These are phyloP conservation scores for Globisporangium middletonii DNA, from an alignment of 352 stramenopile species.

Conservation along the genomic window DNA sequence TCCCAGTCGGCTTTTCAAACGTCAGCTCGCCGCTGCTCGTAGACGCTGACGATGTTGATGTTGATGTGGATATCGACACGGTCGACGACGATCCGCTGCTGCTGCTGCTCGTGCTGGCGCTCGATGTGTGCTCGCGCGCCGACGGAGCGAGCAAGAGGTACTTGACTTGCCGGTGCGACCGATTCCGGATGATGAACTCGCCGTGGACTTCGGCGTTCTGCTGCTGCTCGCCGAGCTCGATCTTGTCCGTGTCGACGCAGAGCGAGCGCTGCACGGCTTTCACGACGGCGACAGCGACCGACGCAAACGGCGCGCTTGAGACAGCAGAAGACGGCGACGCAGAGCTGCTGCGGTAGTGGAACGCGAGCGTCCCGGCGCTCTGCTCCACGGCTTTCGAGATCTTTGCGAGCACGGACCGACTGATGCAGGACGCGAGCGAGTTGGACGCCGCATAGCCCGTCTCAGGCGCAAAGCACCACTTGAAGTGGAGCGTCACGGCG, in stretches of 20 bases:
- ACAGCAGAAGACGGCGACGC: conserved; percentile 8
- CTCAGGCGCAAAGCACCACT: conserved; percentile 60
- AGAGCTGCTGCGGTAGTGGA: conserved; percentile 18
- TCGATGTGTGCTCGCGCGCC: conserved; percentile 23
- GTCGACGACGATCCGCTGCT: conserved; percentile 11
- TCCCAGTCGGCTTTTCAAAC: conserved; percentile 72
- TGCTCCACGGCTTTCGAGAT: conserved; percentile 53
- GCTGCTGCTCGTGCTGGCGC: conserved; percentile 1
- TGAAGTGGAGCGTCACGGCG: conserved; percentile 34
- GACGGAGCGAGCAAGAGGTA: conserved; percentile 63
- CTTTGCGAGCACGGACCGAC: conserved; percentile 48
- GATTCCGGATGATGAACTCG: conserved; percentile 64
- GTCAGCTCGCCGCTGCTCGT: conserved; percentile 38
- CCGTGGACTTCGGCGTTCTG: conserved; percentile 53
- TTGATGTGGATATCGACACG: not conserved
- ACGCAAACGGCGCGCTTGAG: conserved; percentile 15
- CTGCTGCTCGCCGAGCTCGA: conserved; percentile 79
- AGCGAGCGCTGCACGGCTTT: conserved; percentile 68
- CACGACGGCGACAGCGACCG: conserved; percentile 52
- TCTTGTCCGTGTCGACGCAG: conserved; percentile 48
- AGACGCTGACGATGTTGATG: not conserved
- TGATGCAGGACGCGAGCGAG: conserved; percentile 62
- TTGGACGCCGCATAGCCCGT: conserved; percentile 62
- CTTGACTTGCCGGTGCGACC: conserved; percentile 56
- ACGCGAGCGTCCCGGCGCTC: conserved; percentile 52